phyloP scores from a whole-genome alignment of 306 rosid genomes.

The Quercus mongolica region DNA sequence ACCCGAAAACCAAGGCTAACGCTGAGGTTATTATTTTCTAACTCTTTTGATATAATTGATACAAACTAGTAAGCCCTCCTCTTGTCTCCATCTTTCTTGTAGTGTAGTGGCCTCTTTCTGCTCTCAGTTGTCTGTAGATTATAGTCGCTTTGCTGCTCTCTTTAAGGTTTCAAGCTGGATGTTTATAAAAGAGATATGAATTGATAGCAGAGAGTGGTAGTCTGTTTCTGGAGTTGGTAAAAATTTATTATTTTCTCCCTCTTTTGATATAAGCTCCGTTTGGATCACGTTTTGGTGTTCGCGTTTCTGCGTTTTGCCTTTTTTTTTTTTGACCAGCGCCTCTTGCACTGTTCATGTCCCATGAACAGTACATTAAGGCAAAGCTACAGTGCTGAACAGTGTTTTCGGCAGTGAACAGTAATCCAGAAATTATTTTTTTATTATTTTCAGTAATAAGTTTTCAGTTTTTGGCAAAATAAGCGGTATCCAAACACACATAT shows the following conservation, averaged over 20 bases:
- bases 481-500: no score
- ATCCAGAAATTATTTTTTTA: no score
- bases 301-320: no score
- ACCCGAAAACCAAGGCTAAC: background rate
- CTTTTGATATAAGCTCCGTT: background rate
- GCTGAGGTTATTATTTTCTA: background rate
- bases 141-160: background rate
- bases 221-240: background rate
- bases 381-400: no score
- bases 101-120: background rate
- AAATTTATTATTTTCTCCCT: background rate
- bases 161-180: background rate
- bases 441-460: no score
- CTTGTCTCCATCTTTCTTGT: background rate
- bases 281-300: no score
- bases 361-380: no score
- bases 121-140: background rate
- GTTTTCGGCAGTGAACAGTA: no score
- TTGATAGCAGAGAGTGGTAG: background rate
- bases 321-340: no score
- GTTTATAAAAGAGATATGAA: background rate
- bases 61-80: background rate
- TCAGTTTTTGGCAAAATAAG: no score
- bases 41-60: background rate
- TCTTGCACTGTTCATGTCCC: no score